Evolutionary conservation across 2,329 filamentous ascomycete genomes (phyloP), one percentile per base, ranked within the genome.

Genomic region (Pseudogymnoascus sp.): DNA sequence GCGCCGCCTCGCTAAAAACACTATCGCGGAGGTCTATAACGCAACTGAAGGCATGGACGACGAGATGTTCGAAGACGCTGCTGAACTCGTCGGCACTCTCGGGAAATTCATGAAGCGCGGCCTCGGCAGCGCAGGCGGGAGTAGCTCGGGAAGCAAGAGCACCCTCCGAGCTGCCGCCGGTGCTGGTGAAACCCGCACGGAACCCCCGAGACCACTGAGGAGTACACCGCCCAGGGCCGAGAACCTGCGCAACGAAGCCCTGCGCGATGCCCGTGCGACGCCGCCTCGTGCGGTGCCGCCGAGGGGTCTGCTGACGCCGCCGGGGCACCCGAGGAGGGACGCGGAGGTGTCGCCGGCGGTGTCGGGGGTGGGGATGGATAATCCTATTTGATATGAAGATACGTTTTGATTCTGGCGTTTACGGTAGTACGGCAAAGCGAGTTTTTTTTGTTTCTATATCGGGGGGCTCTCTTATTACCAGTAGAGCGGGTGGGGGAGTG

Each of bases 41-140:
- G 92, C 92, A 1, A 87, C 89, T 62, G 93, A 97, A 75, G 91
- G 90, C 19, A 93, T 98, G 86, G 91, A 96, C 65, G 93, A 98
- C 72, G 92, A 96, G 69, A 96, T 95, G 80, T 99, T 97, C 73
- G 86, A 90, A 68, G 95, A 98, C 75, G 92, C 93, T 0, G 92
- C 92, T 65, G 90, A 93, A 71, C 82, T 97, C 11, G 93, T 98
- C 7, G 89, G 90, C 1, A 87, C 95, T 0, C 76, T 98, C 0
- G 92, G 91, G 6, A 90, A 88, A 72, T 95, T 97, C 87, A 91
- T 93, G 83, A 93, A 90, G 77, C 84, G 92, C 61, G 89, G 89
- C 1, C 48, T 71, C 19, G 37, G 60, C 45, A 63, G 31, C 34
- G 31, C 14, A 4, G 61, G 39, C 21, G 19, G 23, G 2, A 64